Conservation (phyloP, 768 basidiomycete species). For the button mushroom (Agaricus bisporus) region DNA sequence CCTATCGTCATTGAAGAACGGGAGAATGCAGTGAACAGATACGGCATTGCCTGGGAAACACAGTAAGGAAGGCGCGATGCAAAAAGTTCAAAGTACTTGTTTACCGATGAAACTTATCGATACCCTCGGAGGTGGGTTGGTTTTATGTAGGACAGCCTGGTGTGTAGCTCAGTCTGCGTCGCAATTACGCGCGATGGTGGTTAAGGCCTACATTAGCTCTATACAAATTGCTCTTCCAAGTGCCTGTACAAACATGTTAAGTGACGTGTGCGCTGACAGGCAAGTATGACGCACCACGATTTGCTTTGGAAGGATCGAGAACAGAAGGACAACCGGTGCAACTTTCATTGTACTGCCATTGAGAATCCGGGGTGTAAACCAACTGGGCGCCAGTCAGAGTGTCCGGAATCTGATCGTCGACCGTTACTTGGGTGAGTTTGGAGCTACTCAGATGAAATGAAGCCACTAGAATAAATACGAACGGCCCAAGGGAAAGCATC, state of each 20-base stretch:
- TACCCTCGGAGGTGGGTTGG: not conserved
- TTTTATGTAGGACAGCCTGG: not conserved
- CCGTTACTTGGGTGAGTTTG: not conserved
- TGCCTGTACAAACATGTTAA: not conserved
- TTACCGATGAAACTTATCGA: not conserved
- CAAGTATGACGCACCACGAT: not conserved
- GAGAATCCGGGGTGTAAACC: not conserved
- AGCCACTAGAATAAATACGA: not conserved
- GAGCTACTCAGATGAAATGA: not conserved
- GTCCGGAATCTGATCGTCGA: conserved; percentile 2
- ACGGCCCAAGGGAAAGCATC: not conserved
- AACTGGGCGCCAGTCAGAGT: not conserved
- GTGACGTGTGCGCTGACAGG: not conserved
- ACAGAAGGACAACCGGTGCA: not conserved
- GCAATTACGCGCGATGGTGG: not conserved
- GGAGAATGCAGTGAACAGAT: conserved; percentile 4
- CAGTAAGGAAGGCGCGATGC: not conserved
- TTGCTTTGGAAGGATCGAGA: not conserved
- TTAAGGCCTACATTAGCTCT: not conserved
- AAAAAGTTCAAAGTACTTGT: not conserved
- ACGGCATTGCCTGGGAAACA: not conserved
- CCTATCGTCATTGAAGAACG: not conserved
- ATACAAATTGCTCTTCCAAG: not conserved
- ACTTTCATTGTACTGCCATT: not conserved
- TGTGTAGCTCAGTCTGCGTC: not conserved